A percentile compares a stretch with the other conserved stretches of the same genome.
Conservation (phyloP, 2,329 filamentous ascomycete species). For the Colletotrichum plurivorum region DNA sequence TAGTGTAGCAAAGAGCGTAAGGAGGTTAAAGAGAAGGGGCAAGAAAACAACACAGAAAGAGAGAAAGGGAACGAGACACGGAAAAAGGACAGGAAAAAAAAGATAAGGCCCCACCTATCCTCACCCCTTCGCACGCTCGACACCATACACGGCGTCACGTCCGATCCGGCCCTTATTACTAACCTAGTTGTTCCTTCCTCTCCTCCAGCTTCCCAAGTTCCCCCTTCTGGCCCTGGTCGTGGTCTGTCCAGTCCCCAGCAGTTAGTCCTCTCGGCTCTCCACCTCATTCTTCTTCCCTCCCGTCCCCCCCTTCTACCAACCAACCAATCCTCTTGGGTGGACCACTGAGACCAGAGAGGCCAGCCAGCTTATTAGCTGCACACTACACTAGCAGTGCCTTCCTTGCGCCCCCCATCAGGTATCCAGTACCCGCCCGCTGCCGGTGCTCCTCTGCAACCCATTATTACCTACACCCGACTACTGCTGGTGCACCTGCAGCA, state of each 20-base stretch:
- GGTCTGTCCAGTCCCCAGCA: slow-evolving; percentile 15
- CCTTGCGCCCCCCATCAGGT: background rate
- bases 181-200: slow-evolving; percentile 4
- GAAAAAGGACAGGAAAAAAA: background rate
- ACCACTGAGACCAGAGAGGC: background rate
- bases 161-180: slow-evolving; percentile 17
- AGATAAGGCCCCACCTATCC: slow-evolving; percentile 11
- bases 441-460: background rate
- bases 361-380: background rate
- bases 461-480: too few relatives aligned
- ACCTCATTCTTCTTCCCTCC: slow-evolving; percentile 17
- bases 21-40: background rate
- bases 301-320: slow-evolving; percentile 17
- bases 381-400: background rate
- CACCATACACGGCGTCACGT: slow-evolving; percentile 4
- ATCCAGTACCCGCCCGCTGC: background rate
- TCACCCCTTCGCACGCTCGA: slow-evolving; percentile 1
- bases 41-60: slow-evolving; percentile 2
- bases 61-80: background rate
- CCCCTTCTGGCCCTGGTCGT: background rate
- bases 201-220: background rate
- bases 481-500: background rate
- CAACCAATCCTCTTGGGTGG: slow-evolving; percentile 4
- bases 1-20: background rate
- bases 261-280: slow-evolving; percentile 5